A percentile compares a stretch with the other conserved stretches of the same genome.
These are phyloP conservation scores for Lithohypha guttulata DNA, from an alignment of 2,329 filamentous ascomycete genomes.

Conservation along the genomic window DNA sequence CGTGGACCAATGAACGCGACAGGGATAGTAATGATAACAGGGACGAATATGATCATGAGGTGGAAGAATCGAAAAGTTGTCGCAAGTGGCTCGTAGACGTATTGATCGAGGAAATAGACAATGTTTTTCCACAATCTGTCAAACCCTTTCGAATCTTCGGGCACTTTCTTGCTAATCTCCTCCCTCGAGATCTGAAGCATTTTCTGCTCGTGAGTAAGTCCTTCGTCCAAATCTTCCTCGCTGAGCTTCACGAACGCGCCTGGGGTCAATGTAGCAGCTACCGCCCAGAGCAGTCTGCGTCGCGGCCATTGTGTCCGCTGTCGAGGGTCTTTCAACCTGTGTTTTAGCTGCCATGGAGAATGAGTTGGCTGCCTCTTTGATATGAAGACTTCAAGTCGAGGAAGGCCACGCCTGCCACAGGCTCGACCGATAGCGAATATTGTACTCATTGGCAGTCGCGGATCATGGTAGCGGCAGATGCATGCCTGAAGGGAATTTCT, in stretches of 20 bases:
- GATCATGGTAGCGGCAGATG: too few relatives aligned
- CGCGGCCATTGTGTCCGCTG: constrained; percentile 20
- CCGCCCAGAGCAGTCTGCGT: constrained; percentile 28
- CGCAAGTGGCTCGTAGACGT: constrained; percentile 61
- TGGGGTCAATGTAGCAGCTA: constrained; percentile 43
- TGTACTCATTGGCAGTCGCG: constrained; percentile 36
- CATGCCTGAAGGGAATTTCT: too few relatives aligned
- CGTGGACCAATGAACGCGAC: constrained; percentile 66
- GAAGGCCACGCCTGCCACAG: constrained; percentile 33
- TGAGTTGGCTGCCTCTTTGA: constrained; percentile 20
- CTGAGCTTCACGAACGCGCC: constrained; percentile 50
- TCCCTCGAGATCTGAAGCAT: constrained; percentile 75
- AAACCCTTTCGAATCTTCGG: constrained; percentile 51
- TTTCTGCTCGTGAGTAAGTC: constrained; percentile 65
- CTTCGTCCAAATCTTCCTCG: constrained; percentile 37
- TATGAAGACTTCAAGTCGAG: constrained; percentile 20
- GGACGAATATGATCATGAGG: constrained; percentile 77
- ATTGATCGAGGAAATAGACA: constrained; percentile 55
- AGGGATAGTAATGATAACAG: constrained; percentile 71
- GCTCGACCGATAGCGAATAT: constrained; percentile 39
- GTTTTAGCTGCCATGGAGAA: constrained; percentile 17
- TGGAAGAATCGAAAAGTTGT: constrained; percentile 84
- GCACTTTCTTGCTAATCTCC: constrained; percentile 62
- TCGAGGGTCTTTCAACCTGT: constrained; percentile 21
- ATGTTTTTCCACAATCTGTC: constrained; percentile 48